These are phyloP conservation scores for Pelargonium australe DNA, from an alignment of 441 rosid species.

Conservation along the genomic window DNA sequence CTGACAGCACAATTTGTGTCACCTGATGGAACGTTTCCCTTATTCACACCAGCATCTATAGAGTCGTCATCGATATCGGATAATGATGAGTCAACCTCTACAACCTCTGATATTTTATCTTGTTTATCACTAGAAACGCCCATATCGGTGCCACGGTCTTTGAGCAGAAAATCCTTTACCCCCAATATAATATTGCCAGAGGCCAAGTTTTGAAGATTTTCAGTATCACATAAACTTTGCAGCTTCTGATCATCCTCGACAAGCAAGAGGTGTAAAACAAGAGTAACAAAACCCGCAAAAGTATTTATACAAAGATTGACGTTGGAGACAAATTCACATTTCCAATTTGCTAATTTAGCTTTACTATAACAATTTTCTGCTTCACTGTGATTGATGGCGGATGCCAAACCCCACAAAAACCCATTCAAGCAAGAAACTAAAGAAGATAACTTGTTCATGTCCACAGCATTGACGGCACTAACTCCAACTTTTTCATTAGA, in stretches of 20 bases:
- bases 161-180: conserved; percentile 16
- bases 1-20: conserved; percentile 26
- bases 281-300: conserved; percentile 40
- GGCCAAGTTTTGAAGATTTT: conserved; percentile 21
- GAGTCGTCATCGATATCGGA: conserved; percentile 23
- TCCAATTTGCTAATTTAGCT: conserved; percentile 33
- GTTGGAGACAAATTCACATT: conserved; percentile 36
- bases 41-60: conserved; percentile 9
- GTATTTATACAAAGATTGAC: conserved; percentile 29
- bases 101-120: conserved; percentile 15
- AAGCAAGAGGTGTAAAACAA: conserved; percentile 35
- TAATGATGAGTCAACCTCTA: conserved; percentile 19
- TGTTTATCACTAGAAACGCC: conserved; percentile 13
- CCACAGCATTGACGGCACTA: conserved; percentile 26
- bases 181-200: conserved; percentile 15
- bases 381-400: conserved; percentile 38
- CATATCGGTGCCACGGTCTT: conserved; percentile 6
- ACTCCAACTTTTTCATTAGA: conserved; percentile 27
- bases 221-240: conserved; percentile 27
- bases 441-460: conserved; percentile 44
- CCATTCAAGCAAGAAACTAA: conserved; percentile 65
- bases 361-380: conserved; percentile 31
- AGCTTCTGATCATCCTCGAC: conserved; percentile 32
- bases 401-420: conserved; percentile 77
- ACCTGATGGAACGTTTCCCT: conserved; percentile 17